These are phyloP conservation scores for Ramularia endophylla DNA, from an alignment of 2,329 filamentous ascomycete genomes.

Conservation along the genomic window DNA sequence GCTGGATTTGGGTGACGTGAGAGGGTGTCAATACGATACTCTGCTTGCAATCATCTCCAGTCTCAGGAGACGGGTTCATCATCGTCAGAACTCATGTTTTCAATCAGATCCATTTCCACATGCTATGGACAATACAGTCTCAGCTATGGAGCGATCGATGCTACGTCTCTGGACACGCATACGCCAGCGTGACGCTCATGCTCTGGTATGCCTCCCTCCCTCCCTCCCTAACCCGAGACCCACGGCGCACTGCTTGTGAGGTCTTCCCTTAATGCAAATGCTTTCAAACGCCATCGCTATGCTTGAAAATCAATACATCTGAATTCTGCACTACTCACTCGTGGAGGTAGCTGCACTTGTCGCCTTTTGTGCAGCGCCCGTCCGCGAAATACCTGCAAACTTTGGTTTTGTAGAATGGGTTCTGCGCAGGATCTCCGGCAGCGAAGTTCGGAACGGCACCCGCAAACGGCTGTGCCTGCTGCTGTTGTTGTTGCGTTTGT, in stretches of 20 bases:
- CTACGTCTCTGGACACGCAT: too few species aligned
- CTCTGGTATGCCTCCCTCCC: neutral
- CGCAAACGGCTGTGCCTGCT: slow-evolving; percentile 10
- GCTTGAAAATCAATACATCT: slow-evolving; percentile 1
- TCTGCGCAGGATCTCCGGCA: slow-evolving; percentile 2
- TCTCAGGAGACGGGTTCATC: too few species aligned
- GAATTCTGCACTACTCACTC: slow-evolving; percentile 19
- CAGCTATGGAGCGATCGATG: too few species aligned
- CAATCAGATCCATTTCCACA: too few species aligned
- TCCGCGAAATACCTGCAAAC: slow-evolving; percentile 50
- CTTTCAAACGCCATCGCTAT: slow-evolving; percentile 10
- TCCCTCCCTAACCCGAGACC: neutral
- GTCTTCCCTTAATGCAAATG: neutral
- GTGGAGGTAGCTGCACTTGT: slow-evolving; percentile 28
- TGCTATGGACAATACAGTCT: too few species aligned
- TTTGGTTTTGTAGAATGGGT: slow-evolving; percentile 29
- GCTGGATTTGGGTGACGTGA: too few species aligned
- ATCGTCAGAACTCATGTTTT: too few species aligned
- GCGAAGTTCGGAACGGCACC: too few species aligned
- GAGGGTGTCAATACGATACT: too few species aligned
- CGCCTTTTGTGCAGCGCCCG: slow-evolving; percentile 47
- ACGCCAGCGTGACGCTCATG: neutral
- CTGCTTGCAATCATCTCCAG: too few species aligned
- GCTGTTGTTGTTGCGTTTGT: slow-evolving; percentile 18
- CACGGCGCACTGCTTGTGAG: neutral